phyloP scores from a whole-genome alignment of 805 yeast genomes.

The Jamesozyma piceae region DNA sequence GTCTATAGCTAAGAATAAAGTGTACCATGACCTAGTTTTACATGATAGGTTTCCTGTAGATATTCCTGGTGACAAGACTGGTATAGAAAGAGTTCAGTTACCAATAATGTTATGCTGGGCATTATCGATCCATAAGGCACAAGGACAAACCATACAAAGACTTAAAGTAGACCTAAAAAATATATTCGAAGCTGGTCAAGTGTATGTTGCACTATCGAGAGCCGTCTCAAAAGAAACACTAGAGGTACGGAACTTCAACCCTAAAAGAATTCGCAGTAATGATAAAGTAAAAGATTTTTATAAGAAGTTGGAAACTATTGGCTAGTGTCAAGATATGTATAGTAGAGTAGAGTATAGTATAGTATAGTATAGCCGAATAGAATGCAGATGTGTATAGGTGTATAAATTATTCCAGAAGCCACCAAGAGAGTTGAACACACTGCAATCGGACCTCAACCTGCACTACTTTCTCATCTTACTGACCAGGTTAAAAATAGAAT shows the following conservation, averaged over 20 bases:
- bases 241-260: conserved; percentile 58
- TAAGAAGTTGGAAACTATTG: conserved; percentile 32
- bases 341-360: no score
- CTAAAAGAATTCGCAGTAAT: conserved; percentile 48
- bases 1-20: conserved; percentile 21
- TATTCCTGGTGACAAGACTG: conserved; percentile 25
- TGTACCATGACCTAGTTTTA: conserved; percentile 29
- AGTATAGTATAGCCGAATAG: no score
- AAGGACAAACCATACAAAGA: conserved; percentile 70
- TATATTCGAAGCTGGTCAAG: conserved; percentile 75
- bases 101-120: conserved; percentile 78
- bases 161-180: conserved; percentile 59
- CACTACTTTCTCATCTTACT: no score
- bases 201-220: conserved; percentile 73
- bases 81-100: conserved; percentile 43
- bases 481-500: no score
- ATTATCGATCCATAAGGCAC: conserved; percentile 73
- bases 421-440: no score
- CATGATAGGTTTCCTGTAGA: conserved; percentile 35
- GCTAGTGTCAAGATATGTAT: no score
- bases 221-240: conserved; percentile 59
- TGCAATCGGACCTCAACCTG: no score
- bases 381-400: no score
- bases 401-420: no score
- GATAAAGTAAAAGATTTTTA: conserved; percentile 55